Conservation (phyloP, 2,329 filamentous ascomycete genomes). For the Penicillium sp. region DNA sequence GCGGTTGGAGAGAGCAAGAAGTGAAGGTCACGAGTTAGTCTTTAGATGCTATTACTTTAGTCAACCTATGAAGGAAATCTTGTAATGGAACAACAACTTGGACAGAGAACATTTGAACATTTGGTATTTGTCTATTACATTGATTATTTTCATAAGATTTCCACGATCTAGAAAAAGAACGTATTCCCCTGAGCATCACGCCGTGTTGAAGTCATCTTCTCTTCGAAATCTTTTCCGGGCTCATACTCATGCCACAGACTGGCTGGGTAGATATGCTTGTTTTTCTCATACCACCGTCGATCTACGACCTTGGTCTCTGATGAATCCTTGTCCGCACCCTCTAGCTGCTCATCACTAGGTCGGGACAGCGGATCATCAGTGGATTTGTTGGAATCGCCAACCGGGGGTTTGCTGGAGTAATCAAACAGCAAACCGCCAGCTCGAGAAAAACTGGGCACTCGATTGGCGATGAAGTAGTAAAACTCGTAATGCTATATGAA, state of each 20-base stretch:
- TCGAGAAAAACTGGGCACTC: slow-evolving; percentile 61
- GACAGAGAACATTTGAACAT: neutral
- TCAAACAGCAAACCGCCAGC: slow-evolving; percentile 77
- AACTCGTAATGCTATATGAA: slow-evolving; percentile 82
- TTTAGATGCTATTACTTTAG: neutral
- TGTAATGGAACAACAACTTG: neutral
- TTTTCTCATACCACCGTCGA: slow-evolving; percentile 91
- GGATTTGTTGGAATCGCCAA: slow-evolving; percentile 28
- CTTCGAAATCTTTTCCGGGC: slow-evolving; percentile 71
- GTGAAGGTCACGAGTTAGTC: slow-evolving; percentile 10
- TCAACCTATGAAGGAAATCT: neutral
- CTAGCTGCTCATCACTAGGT: slow-evolving; percentile 57
- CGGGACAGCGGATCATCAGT: slow-evolving; percentile 44
- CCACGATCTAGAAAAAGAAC: slow-evolving; percentile 67
- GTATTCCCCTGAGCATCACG: slow-evolving; percentile 86
- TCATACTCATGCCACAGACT: slow-evolving; percentile 96
- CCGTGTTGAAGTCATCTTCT: slow-evolving; percentile 65
- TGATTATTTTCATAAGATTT: slow-evolving; percentile 11
- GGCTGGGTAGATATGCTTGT: slow-evolving; percentile 97
- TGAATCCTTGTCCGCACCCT: slow-evolving; percentile 76
- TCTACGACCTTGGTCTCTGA: slow-evolving; percentile 90
- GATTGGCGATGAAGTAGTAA: slow-evolving; percentile 91
- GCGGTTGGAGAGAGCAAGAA: slow-evolving; percentile 5
- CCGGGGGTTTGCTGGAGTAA: slow-evolving; percentile 55
- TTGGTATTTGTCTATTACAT: slow-evolving; percentile 10